Base-by-base conservation (phyloP, 139 green algal species). In the Mesostigma viride region DNA sequence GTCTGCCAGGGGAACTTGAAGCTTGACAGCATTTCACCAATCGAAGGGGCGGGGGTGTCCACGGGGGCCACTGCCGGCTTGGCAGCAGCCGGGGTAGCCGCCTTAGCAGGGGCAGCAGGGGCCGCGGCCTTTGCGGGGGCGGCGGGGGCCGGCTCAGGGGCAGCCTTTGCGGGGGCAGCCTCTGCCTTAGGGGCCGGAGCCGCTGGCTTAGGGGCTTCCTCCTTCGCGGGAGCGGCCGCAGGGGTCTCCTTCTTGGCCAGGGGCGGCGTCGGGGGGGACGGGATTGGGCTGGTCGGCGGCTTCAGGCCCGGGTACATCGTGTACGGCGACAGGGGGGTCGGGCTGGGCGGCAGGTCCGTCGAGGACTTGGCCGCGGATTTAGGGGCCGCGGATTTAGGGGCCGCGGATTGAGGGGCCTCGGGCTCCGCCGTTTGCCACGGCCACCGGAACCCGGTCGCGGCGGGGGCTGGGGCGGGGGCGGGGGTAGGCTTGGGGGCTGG, bases 241-340 rank as follows among this genome's bases (percentile, higher is more conserved):
- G 40, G 40, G 14, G 40, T 17, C 17, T 53, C 14, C 40, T 53
- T 14, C 40, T 53, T 14, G 40, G 14, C 17, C 14, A 17, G 14
- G 40, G 17, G 14, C 17, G 40, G 17, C 14, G 14, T 53, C 40
- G 40, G 14, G 40, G 40, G 40, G 14, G 40, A 66, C 0, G 69
- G 69, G 24, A 57, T 76, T 8, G 69, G 69, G 6, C 65, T 75
- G 17, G 69, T 62, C 22, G 69, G 69, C 22, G 69, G 69, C 17
- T 64, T 40, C 34, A 76, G 69, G 33, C 72, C 64, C 72, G 69
- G 69, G 63, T 62, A 76, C 63, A 65, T 64, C 3, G 69, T 68
- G 63, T 76, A 76, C 11, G 68, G 68, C 22, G 64, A 75, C 17
- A 75, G 68, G 6, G 69, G 69, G 0, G 69, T 76, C 33, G 69